Evolutionary conservation across 2,329 filamentous ascomycete species (phyloP).

Genomic region (Sarocladium oryzae): DNA sequence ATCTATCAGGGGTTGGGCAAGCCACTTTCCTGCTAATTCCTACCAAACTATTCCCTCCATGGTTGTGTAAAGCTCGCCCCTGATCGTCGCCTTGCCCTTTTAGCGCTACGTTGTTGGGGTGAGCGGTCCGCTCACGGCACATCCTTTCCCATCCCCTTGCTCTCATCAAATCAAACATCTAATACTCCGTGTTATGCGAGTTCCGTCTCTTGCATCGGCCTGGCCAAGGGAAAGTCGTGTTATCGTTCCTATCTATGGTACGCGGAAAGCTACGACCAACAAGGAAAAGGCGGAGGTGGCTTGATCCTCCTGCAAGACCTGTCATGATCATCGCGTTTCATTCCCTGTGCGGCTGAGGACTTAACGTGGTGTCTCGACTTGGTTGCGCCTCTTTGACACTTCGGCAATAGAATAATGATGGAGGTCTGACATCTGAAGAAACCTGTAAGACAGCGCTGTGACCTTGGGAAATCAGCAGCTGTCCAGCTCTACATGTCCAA

Average conservation of each 20-base stretch:
- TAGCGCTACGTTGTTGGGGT: neutral
- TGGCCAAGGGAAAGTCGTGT: neutral
- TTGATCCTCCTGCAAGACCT: too few relatives aligned
- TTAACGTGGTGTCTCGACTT: too few relatives aligned
- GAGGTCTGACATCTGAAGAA: too few relatives aligned
- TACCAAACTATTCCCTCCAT: neutral
- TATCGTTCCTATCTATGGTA: too few relatives aligned
- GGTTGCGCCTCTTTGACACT: too few relatives aligned
- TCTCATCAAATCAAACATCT: neutral
- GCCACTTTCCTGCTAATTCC: neutral
- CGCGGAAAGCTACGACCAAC: too few relatives aligned
- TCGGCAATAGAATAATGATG: too few relatives aligned
- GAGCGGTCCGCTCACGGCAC: constrained; percentile 4
- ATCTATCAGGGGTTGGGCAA: neutral
- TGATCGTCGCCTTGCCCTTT: neutral
- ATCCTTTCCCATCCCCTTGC: neutral
- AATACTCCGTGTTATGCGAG: neutral
- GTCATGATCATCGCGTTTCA: too few relatives aligned
- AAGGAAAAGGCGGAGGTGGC: neutral
- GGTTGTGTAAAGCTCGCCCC: neutral
- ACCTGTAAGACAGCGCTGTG: too few relatives aligned
- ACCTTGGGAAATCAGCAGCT: too few relatives aligned
- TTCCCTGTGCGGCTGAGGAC: too few relatives aligned
- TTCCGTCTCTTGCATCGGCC: neutral
- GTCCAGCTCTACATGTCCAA: too few relatives aligned